A percentile compares a stretch with the other conserved stretches of the same genome.
These are phyloP conservation scores for Nigrospora oryzae DNA, from an alignment of 2,329 filamentous ascomycete species.

Conservation along the genomic window DNA sequence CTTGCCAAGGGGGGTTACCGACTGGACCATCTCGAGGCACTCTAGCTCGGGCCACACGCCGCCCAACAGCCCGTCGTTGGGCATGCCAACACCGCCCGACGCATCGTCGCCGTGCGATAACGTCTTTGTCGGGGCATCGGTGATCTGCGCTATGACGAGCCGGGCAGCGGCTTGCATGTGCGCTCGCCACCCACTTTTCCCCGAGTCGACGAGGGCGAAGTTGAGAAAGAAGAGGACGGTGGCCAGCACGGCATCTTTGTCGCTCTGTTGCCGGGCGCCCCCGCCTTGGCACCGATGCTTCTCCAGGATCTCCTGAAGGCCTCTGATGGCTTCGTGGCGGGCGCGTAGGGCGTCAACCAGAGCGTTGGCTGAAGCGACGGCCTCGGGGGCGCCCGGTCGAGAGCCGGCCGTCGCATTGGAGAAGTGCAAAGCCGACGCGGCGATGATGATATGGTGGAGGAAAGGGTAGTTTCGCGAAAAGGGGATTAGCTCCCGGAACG, in stretches of 20 bases:
- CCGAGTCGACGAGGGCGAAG: constrained; percentile 40
- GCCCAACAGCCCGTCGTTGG: too few relatives aligned
- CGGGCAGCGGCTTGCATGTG: constrained; percentile 37
- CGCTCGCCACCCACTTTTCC: constrained; percentile 33
- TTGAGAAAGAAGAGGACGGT: constrained; percentile 43
- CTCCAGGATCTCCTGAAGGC: constrained; percentile 30
- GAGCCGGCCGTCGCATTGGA: constrained; percentile 31
- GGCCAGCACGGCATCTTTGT: constrained; percentile 36
- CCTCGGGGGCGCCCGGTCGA: constrained; percentile 10
- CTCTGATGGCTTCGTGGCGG: constrained; percentile 36
- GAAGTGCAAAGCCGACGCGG: constrained; percentile 40
- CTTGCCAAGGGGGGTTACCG: neutral
- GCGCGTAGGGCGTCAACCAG: constrained; percentile 37
- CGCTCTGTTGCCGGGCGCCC: constrained; percentile 12
- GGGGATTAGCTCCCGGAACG: constrained; percentile 39
- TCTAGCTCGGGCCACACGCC: too few relatives aligned
- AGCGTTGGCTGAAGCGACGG: constrained; percentile 20
- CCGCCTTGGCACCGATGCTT: constrained; percentile 3
- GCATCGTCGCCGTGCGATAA: neutral
- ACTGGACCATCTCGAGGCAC: too few relatives aligned
- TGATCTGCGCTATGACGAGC: constrained; percentile 18
- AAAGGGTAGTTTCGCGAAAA: constrained; percentile 35
- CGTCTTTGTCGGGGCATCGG: neutral
- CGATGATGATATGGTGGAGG: constrained; percentile 38
- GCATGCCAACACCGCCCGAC: too few relatives aligned